Evolutionary conservation across 495 filamentous ascomycete genomes (phyloP).

Genomic region (Aspergillus affinis): DNA sequence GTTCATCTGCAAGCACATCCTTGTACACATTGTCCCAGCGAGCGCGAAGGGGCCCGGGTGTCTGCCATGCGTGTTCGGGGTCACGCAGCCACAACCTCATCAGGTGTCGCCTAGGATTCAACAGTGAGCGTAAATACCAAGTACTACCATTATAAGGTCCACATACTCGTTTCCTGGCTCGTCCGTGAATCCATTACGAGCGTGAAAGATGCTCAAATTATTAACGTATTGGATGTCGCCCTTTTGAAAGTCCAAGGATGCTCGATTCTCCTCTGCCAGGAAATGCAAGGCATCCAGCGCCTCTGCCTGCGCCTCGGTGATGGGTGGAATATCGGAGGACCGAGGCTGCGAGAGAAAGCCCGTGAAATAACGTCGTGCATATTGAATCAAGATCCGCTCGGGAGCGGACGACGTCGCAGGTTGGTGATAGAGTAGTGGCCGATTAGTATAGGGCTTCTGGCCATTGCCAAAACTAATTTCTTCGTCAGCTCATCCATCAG

Average conservation of each 20-base stretch:
- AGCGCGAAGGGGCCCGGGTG: slow-evolving; percentile 41
- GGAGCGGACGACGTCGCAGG: slow-evolving; percentile 34
- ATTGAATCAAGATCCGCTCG: slow-evolving; percentile 52
- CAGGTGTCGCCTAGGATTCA: slow-evolving; percentile 50
- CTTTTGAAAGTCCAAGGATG: slow-evolving; percentile 51
- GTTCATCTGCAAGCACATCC: slow-evolving; percentile 44
- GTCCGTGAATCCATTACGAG: slow-evolving; percentile 22
- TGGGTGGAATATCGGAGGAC: slow-evolving; percentile 49
- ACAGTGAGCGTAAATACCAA: not conserved
- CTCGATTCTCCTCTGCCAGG: slow-evolving; percentile 48
- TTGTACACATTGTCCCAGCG: slow-evolving; percentile 53
- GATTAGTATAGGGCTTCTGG: slow-evolving; percentile 10
- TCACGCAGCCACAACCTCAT: slow-evolving; percentile 59
- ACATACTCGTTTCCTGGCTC: slow-evolving; percentile 16
- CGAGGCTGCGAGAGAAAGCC: slow-evolving; percentile 51
- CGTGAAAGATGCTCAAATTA: slow-evolving; percentile 66
- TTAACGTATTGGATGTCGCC: slow-evolving; percentile 74
- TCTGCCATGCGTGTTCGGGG: slow-evolving; percentile 55
- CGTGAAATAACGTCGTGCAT: slow-evolving; percentile 54
- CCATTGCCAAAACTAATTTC: not conserved
- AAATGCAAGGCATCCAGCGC: slow-evolving; percentile 64
- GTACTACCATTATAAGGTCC: too few species aligned
- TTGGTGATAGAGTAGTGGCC: slow-evolving; percentile 37
- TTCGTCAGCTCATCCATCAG: too few species aligned
- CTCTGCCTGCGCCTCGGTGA: slow-evolving; percentile 62